Evolutionary conservation across 345 rosid genomes (phyloP).

Genomic region (Nasturtium officinale): DNA sequence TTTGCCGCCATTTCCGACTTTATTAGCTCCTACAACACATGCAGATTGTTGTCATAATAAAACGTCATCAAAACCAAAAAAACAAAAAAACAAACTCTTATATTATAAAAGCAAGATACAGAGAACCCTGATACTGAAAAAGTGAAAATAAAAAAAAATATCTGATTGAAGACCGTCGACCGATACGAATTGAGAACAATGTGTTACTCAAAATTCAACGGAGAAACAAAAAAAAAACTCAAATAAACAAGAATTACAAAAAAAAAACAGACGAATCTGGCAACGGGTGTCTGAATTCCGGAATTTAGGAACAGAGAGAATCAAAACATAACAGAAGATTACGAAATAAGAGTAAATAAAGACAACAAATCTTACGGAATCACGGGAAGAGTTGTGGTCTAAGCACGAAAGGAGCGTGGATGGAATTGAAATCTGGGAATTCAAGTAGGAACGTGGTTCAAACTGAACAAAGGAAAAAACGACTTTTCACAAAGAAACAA

Average conservation of each 20-base stretch:
- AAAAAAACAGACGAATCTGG: not conserved
- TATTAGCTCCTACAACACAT: conserved; percentile 39
- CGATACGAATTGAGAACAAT: conserved; percentile 8
- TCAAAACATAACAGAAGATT: not conserved
- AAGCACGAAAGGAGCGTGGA: not conserved
- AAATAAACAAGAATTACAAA: not conserved
- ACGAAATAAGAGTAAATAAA: not conserved
- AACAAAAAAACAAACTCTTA: not conserved
- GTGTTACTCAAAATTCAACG: not conserved
- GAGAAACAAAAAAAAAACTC: not conserved
- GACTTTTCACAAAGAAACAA: not conserved
- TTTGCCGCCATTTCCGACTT: conserved; percentile 54
- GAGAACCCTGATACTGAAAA: not conserved
- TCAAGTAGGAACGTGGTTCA: not conserved
- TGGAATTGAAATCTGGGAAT: conserved; percentile 28
- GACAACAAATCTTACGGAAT: conserved; percentile 23
- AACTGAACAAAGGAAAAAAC: not conserved
- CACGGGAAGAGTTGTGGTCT: conserved; percentile 15
- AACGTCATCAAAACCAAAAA: conserved; percentile 9
- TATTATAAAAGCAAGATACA: not conserved
- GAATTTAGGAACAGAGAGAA: conserved; percentile 4
- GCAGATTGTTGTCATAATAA: not conserved
- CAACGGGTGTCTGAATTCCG: not conserved
- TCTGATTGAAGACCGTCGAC: not conserved
- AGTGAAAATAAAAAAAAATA: too few relatives aligned